Conservation (phyloP, 179 eudicot genomes). For the Heliamphora ciliata region DNA sequence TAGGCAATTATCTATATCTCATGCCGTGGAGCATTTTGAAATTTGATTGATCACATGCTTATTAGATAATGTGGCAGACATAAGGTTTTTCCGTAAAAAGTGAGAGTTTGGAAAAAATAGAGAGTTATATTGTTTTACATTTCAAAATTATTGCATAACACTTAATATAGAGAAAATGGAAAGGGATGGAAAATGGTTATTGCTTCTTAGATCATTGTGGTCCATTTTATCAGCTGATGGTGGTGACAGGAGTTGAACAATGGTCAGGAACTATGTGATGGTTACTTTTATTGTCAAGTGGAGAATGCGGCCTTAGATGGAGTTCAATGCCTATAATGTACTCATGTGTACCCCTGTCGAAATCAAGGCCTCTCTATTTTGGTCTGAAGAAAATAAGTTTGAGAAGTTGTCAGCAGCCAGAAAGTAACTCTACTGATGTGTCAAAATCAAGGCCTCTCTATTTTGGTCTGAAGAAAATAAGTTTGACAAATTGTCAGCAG, state of each 20-base stretch:
- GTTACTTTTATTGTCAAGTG: no score
- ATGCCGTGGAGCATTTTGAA: no score
- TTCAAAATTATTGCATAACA: not conserved
- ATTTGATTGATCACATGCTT: no score
- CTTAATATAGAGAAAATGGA: not conserved
- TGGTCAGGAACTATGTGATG: no score
- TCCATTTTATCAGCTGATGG: not conserved
- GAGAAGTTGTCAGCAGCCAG: not conserved
- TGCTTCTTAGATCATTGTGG: not conserved
- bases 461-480: not conserved
- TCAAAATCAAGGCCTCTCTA: not conserved
- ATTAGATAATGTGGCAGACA: not conserved
- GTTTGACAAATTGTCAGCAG: not conserved
- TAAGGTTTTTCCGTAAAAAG: not conserved
- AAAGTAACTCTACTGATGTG: not conserved
- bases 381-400: not conserved
- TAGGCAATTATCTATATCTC: no score
- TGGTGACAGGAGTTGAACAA: not conserved
- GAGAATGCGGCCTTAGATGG: not conserved
- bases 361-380: not conserved
- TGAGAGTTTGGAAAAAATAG: not conserved
- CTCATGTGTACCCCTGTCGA: not conserved
- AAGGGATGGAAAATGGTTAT: not conserved
- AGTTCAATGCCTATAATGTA: not conserved
- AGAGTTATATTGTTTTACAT: not conserved